Base-by-base conservation (phyloP, 2,329 filamentous ascomycete species). In the Stemphylium beticola region DNA sequence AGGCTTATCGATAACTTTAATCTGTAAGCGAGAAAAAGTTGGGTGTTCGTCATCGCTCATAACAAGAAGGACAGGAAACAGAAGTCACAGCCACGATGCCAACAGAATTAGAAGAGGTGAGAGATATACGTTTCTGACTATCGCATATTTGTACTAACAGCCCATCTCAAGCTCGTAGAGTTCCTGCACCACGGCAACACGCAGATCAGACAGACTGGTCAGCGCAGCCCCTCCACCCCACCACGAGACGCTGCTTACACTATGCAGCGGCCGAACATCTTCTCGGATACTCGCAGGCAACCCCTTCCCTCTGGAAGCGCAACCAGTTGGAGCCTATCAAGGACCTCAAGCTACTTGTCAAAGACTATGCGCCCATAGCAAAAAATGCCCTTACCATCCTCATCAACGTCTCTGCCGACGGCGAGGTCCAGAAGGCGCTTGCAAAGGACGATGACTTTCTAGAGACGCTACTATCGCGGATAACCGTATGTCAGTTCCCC, bases 121-220 rank as follows among this genome's bases (percentile, higher is more conserved):
- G 58, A 9, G 33, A 11, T 10, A 10, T 11, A 14, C 9, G 20
- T 5, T 14, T 9, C 11, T 7, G 10, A 8, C 8, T 12, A 11
- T 4, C 7, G 12, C 1, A 18, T 5, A 11, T 31, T 9, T 32
- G 26, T 50, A 11, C 38, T 55, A 31, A 47, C 38, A 32, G 9
- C 3, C 2, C 20, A 11, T 15, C 9, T 45, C n/a, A 42, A 96
- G 91, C 86, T 96, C 49, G 92, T 97, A 58, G 92, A 92, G 74
- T 97, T 98, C 77, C 90, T 98, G 55, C 89, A 91, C 76, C 89
- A 96, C 78, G 91, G 91, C 56, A 96, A 96, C 74, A 91, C 92
- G 37, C 90, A 96, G 74, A 92, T 98, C 61, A 87, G 95, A 66
- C 87, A 91, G 74, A 83, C 93, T 64, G 87, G 87, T 90, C 79